Evolutionary conservation across 2,329 filamentous ascomycete genomes (phyloP).

Genomic region (Calonectria ilicicola): DNA sequence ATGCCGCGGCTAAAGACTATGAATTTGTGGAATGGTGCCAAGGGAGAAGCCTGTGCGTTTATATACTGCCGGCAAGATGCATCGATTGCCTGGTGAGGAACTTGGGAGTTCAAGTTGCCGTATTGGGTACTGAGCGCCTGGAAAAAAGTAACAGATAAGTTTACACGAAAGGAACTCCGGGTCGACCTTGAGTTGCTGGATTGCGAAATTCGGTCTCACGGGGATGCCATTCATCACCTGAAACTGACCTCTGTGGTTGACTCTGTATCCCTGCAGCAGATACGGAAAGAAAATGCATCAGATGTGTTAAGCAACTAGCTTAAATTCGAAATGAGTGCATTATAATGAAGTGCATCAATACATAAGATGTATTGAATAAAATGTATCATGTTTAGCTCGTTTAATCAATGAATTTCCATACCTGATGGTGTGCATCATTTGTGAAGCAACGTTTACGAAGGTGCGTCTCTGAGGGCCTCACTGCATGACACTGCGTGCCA

Average conservation of each 20-base stretch:
- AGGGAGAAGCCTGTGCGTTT: conserved; percentile 22
- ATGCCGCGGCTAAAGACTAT: conserved; percentile 26
- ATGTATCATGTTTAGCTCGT: no score
- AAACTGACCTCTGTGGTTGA: conserved; percentile 25
- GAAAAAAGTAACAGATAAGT: not conserved
- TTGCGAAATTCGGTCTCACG: conserved; percentile 20
- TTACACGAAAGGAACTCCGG: not conserved
- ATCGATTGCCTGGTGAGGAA: conserved; percentile 24
- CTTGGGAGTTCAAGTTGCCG: conserved; percentile 3
- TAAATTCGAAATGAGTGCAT: no score
- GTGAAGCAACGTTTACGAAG: no score
- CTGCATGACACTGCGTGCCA: no score
- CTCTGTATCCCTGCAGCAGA: conserved; percentile 19
- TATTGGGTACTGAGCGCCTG: not conserved
- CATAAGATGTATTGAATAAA: no score
- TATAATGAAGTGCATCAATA: not conserved
- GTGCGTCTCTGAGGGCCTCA: no score
- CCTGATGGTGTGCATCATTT: no score
- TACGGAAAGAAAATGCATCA: conserved; percentile 21
- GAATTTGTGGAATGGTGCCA: conserved; percentile 26
- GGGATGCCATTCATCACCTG: conserved; percentile 28
- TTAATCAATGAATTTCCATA: no score
- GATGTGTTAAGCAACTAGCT: not conserved
- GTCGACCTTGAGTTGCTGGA: not conserved
- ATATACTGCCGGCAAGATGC: not conserved